These are phyloP conservation scores for Diaporthe nobilis DNA, from an alignment of 2,329 filamentous ascomycete genomes.

Conservation along the genomic window DNA sequence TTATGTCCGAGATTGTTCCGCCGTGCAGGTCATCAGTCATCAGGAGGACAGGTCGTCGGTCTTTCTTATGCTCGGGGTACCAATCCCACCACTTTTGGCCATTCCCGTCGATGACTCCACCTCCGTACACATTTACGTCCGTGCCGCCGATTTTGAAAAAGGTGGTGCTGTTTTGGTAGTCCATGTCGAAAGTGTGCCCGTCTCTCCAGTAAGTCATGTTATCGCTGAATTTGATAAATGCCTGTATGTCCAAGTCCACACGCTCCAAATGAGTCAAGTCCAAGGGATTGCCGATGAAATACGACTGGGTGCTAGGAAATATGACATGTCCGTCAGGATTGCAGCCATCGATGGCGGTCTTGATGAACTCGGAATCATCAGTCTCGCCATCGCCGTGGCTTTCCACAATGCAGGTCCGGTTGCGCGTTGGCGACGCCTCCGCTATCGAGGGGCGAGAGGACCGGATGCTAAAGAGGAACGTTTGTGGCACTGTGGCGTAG, in stretches of 20 bases:
- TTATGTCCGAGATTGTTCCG: conserved; percentile 69
- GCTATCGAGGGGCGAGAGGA: conserved; percentile 23
- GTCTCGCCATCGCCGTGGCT: conserved; percentile 60
- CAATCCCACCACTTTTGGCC: conserved; percentile 76
- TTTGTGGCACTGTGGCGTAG: conserved; percentile 9
- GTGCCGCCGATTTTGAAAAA: conserved; percentile 78
- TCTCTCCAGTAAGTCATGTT: conserved; percentile 77
- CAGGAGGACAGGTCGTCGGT: conserved; percentile 72
- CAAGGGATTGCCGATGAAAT: conserved; percentile 73
- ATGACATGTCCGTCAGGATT: conserved; percentile 74
- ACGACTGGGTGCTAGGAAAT: conserved; percentile 66
- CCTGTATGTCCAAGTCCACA: conserved; percentile 64
- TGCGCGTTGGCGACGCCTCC: neutral
- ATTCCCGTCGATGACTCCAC: conserved; percentile 69
- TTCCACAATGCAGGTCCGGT: conserved; percentile 62
- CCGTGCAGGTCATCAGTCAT: conserved; percentile 71
- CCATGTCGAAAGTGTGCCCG: conserved; percentile 71
- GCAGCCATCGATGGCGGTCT: conserved; percentile 66
- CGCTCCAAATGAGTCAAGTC: conserved; percentile 73
- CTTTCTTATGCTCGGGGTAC: conserved; percentile 69
- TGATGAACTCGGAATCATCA: conserved; percentile 54
- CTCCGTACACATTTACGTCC: conserved; percentile 77
- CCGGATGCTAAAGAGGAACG: conserved; percentile 22
- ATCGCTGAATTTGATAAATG: conserved; percentile 70
- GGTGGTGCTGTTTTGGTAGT: conserved; percentile 75